Conservation (phyloP, 2,329 filamentous ascomycete species). For the Claviceps sp. region DNA sequence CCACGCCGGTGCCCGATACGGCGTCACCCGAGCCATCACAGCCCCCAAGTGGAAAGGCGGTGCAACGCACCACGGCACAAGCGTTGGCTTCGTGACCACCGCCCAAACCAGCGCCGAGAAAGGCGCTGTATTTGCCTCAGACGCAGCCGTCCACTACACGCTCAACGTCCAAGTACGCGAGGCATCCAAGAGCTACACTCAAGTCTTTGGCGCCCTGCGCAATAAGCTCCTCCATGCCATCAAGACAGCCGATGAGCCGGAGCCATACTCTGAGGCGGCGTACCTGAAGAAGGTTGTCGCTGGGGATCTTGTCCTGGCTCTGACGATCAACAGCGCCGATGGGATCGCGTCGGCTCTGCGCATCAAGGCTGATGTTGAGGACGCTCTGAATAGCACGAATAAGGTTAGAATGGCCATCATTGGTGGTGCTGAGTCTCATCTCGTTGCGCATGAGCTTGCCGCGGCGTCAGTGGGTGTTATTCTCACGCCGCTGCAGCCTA, state of each 20-base stretch:
- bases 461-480: slow-evolving; percentile 44
- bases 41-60: slow-evolving; percentile 33
- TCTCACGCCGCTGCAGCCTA: slow-evolving; percentile 44
- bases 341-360: slow-evolving; percentile 45
- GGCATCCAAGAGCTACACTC: slow-evolving; percentile 38
- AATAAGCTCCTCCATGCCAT: slow-evolving; percentile 40
- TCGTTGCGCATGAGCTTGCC: slow-evolving; percentile 45
- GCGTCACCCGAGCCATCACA: slow-evolving; percentile 45
- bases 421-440: slow-evolving; percentile 49
- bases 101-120: slow-evolving; percentile 31
- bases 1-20: slow-evolving; percentile 36
- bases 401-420: slow-evolving; percentile 41
- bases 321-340: slow-evolving; percentile 50
- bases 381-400: slow-evolving; percentile 15
- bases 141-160: slow-evolving; percentile 46
- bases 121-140: slow-evolving; percentile 38
- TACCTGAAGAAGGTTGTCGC: slow-evolving; percentile 41
- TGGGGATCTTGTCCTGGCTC: slow-evolving; percentile 39
- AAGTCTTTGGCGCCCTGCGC: slow-evolving; percentile 37
- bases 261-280: slow-evolving; percentile 32
- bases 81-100: slow-evolving; percentile 43
- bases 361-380: slow-evolving; percentile 44
- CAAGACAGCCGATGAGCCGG: slow-evolving; percentile 15
- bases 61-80: slow-evolving; percentile 39
- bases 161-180: slow-evolving; percentile 25